Evolutionary conservation across 805 yeast species (phyloP), one percentile per base, ranked within the genome.

Genomic region (Candida silvicultrix): DNA sequence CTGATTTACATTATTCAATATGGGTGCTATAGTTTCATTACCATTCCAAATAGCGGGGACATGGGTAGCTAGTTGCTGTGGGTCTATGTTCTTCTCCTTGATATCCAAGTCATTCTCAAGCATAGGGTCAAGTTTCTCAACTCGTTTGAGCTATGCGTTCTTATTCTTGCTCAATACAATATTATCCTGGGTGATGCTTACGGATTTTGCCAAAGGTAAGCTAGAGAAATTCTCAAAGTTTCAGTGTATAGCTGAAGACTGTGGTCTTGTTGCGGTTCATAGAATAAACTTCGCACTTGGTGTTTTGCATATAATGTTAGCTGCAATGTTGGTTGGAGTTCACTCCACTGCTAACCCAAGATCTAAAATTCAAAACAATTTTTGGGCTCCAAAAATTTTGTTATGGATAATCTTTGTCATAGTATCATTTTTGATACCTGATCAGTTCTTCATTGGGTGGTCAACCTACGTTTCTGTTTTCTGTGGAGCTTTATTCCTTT

Each of bases 241-340:
- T 51, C 81, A 78, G 38, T 92, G 99, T 66, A 80, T 82, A 39
- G 95, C 94, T 14, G 78, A 80, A 20, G 86, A 86, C 55, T 89
- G 96, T 64, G 95, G 97, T 41, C 94, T 92, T 65, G 87, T 89
- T 15, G 90, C 95, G 5, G 97, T 94, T n/a, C 95, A 94, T 62
- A 70, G 98, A 46, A 71, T 94, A 56, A 89, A 89, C 65, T 86
- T 89, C 60, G 90, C 97, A 2, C 69, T 94, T 18, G 98, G 96
- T 2, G 43, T 81, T 45, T 65, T 89, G 47, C 99, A 94, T 67
- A 57, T 90, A 31, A 51, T 81, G 0, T 67, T 94, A 46, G 95
- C 94, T 1, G 64, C 69, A 2, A 58, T 85, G 37, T 69, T 94
- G 40, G 60, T 84, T 10, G 87, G 89, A 19, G 95, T 90, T 5